Conservation (phyloP, 2,329 filamentous ascomycete genomes). For the Tetracladium maxilliforme region DNA sequence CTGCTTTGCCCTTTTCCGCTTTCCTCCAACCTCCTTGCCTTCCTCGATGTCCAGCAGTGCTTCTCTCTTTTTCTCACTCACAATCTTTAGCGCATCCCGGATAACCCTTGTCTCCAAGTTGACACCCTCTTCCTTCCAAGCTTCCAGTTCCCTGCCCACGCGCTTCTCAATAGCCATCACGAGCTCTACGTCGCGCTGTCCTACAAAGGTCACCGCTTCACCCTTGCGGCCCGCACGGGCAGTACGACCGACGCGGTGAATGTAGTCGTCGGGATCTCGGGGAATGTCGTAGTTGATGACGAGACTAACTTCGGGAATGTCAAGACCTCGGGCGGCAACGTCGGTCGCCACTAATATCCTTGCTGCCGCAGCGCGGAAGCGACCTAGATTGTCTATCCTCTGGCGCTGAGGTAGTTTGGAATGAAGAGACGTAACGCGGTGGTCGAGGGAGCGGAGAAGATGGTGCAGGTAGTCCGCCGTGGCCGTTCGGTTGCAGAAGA, state of each 20-base stretch:
- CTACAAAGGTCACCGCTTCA: constrained; percentile 75
- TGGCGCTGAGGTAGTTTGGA: constrained; percentile 75
- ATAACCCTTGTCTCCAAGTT: constrained; percentile 86
- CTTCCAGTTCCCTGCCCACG: constrained; percentile 66
- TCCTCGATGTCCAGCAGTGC: constrained; percentile 85
- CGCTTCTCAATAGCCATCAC: constrained; percentile 81
- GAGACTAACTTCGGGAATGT: constrained; percentile 81
- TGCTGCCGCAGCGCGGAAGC: constrained; percentile 81
- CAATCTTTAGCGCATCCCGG: constrained; percentile 71
- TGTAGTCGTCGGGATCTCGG: constrained; percentile 92
- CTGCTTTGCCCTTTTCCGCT: constrained; percentile 48
- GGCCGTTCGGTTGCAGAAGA: constrained; percentile 86
- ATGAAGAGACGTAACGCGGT: constrained; percentile 85
- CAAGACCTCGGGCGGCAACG: constrained; percentile 83
- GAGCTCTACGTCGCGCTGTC: constrained; percentile 82
- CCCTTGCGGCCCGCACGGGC: constrained; percentile 79
- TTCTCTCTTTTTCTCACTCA: constrained; percentile 88
- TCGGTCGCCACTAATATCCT: constrained; percentile 89
- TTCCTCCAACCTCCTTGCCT: constrained; percentile 80
- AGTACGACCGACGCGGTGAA: constrained; percentile 90
- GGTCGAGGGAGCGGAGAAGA: constrained; percentile 68
- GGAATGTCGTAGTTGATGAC: constrained; percentile 96
- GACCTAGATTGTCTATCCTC: constrained; percentile 72
- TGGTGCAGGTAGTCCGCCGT: constrained; percentile 86
- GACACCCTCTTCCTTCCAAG: constrained; percentile 81